Base-by-base conservation (phyloP, 1,284 basidiomycete species). In the Apiotrichum veenhuisii region DNA sequence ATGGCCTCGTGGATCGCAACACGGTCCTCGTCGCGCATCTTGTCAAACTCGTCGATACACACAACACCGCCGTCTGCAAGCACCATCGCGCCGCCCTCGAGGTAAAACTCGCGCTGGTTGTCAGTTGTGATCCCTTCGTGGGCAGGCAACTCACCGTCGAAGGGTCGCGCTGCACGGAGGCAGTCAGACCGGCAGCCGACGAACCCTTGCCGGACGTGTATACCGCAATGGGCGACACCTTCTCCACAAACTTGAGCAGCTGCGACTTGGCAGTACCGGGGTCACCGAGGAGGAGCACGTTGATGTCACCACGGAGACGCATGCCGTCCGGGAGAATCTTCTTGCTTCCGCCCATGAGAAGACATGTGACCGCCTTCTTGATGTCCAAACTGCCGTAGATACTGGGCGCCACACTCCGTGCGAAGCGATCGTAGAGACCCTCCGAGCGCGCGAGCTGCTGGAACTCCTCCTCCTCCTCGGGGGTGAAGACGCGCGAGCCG, bases 1-100 rank as follows among this genome's bases (percentile, higher is more conserved):
- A 99, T 99, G 18, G 95, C 96, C 79, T 98, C 96, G 78, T 98
- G 96, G 61, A 98, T 98, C 0, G 96, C 96, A 2, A 98, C 96
- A 58, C 96, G 86, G 72, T 98, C 96, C 76, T 98, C 95, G 71
- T 98, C 96, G 30, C 95, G 83, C 96, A 98, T 99, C 82, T 99
- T 99, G 81, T 98, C 96, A 69, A 99, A 99, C 76, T 99, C 96
- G 72, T 99, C 96, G 70, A 99, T 99, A 73, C 96, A 98, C 22
- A 98, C 96, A 17, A 98, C 94, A 27, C 96, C 96, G 5, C 91
- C 93, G 72, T 99, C 96, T 0, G 96, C 96, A 30, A 99, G 84
- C 11, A 99, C 96, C 96, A 99, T 98, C 1, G 96, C 96, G 27
- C 96, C 96, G 7, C 96, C 96, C 80, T 99, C 96, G 11, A 99